Evolutionary conservation across 2,329 filamentous ascomycete genomes (phyloP).

Genomic region (Phialocephala sp.): DNA sequence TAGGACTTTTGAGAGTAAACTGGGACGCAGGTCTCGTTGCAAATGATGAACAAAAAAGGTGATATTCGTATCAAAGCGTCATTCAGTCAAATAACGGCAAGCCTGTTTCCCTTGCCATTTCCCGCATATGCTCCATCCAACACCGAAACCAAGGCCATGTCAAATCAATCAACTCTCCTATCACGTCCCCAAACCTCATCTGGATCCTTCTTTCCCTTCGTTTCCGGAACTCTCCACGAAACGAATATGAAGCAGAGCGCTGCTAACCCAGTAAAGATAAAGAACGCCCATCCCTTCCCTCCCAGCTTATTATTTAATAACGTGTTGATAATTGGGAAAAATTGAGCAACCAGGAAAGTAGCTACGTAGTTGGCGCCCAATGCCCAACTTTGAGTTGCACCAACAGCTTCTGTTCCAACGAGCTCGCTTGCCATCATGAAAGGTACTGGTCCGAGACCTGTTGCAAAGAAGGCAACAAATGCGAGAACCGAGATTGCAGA

Average conservation of each 20-base stretch:
- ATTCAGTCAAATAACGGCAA: neutral
- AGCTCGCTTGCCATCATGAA: constrained; percentile 94
- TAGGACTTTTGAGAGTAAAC: too few relatives aligned
- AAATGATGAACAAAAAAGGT: too few relatives aligned
- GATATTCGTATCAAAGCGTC: too few relatives aligned
- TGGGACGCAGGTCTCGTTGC: too few relatives aligned
- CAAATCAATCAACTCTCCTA: constrained; percentile 9
- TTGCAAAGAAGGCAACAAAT: constrained; percentile 89
- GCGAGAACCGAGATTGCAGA: constrained; percentile 81
- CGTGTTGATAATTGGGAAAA: constrained; percentile 87
- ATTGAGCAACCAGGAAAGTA: constrained; percentile 91
- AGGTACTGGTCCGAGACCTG: constrained; percentile 90
- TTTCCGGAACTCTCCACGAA: constrained; percentile 79
- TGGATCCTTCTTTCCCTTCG: constrained; percentile 79
- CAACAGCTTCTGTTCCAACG: constrained; percentile 87
- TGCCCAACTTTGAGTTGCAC: constrained; percentile 88
- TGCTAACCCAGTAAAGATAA: constrained; percentile 83
- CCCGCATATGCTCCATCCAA: neutral
- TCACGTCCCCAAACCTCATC: constrained; percentile 89
- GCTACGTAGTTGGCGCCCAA: constrained; percentile 87
- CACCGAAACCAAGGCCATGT: neutral
- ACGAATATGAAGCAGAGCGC: constrained; percentile 74
- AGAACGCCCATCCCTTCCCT: constrained; percentile 84
- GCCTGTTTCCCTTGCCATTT: neutral
- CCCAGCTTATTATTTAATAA: constrained; percentile 67